Conservation (phyloP, 2,329 filamentous ascomycete genomes). For the Massarina eburnea region DNA sequence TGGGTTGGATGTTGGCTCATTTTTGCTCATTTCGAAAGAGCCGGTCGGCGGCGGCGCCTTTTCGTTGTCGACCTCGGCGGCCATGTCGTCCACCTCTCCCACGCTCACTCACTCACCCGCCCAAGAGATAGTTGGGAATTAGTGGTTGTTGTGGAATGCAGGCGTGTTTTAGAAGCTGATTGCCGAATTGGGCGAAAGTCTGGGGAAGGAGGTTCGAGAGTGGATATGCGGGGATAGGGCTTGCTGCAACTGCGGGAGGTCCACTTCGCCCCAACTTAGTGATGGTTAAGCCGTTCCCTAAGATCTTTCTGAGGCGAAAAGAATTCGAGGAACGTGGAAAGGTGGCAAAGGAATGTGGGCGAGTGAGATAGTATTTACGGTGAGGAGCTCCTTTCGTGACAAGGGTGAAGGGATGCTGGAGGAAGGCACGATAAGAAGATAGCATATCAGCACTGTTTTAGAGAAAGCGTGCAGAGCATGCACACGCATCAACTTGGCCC, state of each 20-base stretch:
- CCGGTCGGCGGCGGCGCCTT: slow-evolving; percentile 12
- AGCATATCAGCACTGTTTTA: background rate
- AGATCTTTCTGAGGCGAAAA: background rate
- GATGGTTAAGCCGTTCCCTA: background rate
- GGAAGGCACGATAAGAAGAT: background rate
- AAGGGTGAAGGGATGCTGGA: background rate
- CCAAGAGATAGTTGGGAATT: background rate
- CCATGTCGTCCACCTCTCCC: background rate
- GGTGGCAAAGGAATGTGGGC: too few relatives aligned
- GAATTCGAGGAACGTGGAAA: background rate
- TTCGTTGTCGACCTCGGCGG: slow-evolving; percentile 13
- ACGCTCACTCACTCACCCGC: background rate
- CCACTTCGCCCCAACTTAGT: background rate
- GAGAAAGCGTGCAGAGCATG: too few relatives aligned
- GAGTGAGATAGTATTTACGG: background rate
- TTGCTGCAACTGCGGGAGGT: background rate
- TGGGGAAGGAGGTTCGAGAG: background rate
- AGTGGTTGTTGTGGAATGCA: background rate
- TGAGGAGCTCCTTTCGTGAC: background rate
- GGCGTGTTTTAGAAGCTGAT: background rate
- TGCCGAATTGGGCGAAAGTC: background rate
- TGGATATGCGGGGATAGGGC: background rate
- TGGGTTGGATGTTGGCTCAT: slow-evolving; percentile 3
- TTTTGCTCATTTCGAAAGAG: slow-evolving; percentile 14
- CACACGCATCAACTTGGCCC: too few relatives aligned